Evolutionary conservation across 2,329 filamentous ascomycete species (phyloP), one percentile per base, ranked within the genome.

Genomic region (Curvularia sp.): DNA sequence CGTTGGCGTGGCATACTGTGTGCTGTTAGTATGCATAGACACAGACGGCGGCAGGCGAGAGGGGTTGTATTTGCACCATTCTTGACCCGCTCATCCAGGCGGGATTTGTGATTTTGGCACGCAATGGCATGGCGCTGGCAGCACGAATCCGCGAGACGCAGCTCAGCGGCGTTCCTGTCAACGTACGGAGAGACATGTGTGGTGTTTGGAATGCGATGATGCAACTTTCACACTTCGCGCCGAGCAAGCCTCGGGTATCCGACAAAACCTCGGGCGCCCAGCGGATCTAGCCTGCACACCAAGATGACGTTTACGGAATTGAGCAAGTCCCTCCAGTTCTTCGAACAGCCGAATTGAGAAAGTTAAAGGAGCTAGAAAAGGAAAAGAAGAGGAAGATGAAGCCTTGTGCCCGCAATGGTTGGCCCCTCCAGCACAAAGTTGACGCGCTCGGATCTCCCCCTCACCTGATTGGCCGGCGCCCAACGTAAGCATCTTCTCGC

Each of bases 41-140:
- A 44, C 24, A 26, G 13, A 26, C 6, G 48, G 20, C n/a, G 7
- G 31, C 13, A 18, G 44, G 39, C 43, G 44, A 31, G 50, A 61
- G 51, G 58, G 52, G 53, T 49, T 39, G 42, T 49, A 35, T 41
- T 51, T 38, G 49, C 65, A 89, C 86, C 78, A 81, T 81, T 73
- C 84, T 79, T 69, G 79, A 79, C 57, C 80, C 79, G 63, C 76
- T 80, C 66, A 86, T 66, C 72, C 71, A 82, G 52, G 84, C 84
- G 65, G 87, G 82, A 76, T 85, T 85, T 73, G 84, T 80, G 65
- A 93, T 84, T 78, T 90, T 94, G 62, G 90, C 90, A 82, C 88
- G 88, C 65, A 96, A 84, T 76, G 92, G 92, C 92, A 97, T 97
- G 57, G 71, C 79, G 35, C 64, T 57, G 43, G 69, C 63, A 38